A percentile compares a stretch with the other conserved stretches of the same genome.
Evolutionary conservation across 495 filamentous ascomycete species (phyloP).

Genomic region (Trichocladium antarcticum): DNA sequence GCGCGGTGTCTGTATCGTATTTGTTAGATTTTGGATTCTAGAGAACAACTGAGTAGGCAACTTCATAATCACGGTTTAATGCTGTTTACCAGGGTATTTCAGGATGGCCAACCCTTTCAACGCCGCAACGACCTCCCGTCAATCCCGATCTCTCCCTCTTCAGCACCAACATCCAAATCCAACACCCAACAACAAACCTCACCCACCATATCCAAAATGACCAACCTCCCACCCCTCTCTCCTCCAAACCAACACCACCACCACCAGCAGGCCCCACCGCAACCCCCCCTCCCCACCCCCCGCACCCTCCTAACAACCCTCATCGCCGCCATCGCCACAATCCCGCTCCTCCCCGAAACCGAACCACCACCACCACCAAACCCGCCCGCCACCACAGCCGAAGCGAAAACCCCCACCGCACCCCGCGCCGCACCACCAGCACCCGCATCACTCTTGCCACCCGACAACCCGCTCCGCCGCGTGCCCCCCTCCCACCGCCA

Average conservation of each 20-base stretch:
- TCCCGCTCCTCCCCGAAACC: slow-evolving; percentile 18
- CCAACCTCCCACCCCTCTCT: neutral
- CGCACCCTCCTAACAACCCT: slow-evolving; percentile 37
- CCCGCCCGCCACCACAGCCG: neutral
- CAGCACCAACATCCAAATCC: neutral
- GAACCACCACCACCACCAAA: neutral
- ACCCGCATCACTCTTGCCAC: neutral
- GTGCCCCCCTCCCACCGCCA: slow-evolving; percentile 31
- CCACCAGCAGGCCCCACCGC: neutral
- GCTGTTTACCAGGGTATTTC: no score
- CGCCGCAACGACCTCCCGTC: no score
- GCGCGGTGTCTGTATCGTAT: slow-evolving; percentile 7
- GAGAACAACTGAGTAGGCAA: neutral
- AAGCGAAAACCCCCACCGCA: neutral
- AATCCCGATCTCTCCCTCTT: no score
- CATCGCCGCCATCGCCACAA: slow-evolving; percentile 31
- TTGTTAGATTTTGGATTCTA: neutral
- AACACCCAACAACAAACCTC: neutral
- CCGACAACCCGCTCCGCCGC: slow-evolving; percentile 31
- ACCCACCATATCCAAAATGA: neutral
- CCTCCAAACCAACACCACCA: slow-evolving; percentile 3
- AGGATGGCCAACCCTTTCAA: no score
- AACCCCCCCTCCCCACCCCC: slow-evolving; percentile 25
- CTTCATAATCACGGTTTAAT: no score
- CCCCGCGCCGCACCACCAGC: neutral